A percentile compares a stretch with the other conserved stretches of the same genome.
These are phyloP conservation scores for Candida nanaspora DNA, from an alignment of 805 yeast genomes.

Conservation along the genomic window DNA sequence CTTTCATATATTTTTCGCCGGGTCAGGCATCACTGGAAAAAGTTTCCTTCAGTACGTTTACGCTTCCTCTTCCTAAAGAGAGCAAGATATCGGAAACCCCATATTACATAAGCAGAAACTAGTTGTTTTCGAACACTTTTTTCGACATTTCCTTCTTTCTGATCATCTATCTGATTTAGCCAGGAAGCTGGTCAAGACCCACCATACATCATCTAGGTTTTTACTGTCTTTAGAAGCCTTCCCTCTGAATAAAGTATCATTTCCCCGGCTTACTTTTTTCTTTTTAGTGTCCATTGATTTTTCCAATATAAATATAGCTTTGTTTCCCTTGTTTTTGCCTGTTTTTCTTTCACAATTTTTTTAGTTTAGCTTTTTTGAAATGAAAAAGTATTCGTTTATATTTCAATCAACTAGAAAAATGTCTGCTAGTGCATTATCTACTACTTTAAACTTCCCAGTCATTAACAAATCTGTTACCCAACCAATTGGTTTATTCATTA, in stretches of 20 bases:
- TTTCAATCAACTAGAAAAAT: slow-evolving; percentile 1
- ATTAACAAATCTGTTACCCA: slow-evolving; percentile 34
- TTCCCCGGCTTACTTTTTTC: not conserved
- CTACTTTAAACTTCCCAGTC: slow-evolving; percentile 26
- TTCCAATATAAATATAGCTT: not conserved
- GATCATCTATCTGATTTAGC: not conserved
- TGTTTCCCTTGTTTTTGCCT: not conserved
- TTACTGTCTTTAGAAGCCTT: too few relatives aligned
- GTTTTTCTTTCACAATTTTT: not conserved
- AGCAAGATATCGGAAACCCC: too few relatives aligned
- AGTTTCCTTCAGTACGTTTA: too few relatives aligned
- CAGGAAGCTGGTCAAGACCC: too few relatives aligned
- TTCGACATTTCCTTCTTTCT: not conserved
- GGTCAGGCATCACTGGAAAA: too few relatives aligned
- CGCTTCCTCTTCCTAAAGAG: too few relatives aligned
- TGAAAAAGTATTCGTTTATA: not conserved
- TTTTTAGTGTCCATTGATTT: not conserved
- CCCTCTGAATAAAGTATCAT: not conserved
- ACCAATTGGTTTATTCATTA: slow-evolving; percentile 54
- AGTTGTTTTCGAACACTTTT: too few relatives aligned
- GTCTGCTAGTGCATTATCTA: slow-evolving; percentile 16
- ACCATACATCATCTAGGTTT: too few relatives aligned
- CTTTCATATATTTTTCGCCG: too few relatives aligned
- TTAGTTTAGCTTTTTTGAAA: not conserved
- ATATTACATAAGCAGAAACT: too few relatives aligned